A percentile compares a stretch with the other conserved stretches of the same genome.
Conservation (phyloP, 2,329 filamentous ascomycete genomes). For the Hymenoscyphus occultus region DNA sequence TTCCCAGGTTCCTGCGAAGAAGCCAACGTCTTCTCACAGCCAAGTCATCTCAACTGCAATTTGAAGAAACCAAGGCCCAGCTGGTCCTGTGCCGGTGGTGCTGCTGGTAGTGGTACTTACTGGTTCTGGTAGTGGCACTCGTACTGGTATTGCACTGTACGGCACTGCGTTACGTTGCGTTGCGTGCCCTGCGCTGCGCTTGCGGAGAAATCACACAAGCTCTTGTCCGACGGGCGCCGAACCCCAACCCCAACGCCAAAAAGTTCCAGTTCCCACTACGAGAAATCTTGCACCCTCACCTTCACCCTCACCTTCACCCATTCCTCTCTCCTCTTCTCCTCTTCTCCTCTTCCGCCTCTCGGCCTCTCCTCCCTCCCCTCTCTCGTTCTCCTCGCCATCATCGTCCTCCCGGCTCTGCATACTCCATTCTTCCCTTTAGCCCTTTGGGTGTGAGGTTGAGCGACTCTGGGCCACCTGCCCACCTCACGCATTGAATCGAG, state of each 20-base stretch:
- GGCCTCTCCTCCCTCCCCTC: neutral
- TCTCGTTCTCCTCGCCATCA: neutral
- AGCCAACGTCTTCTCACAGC: no score
- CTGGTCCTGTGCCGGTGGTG: neutral
- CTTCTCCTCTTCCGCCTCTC: neutral
- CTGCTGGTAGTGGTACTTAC: no score
- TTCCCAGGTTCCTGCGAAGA: no score
- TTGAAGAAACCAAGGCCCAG: neutral
- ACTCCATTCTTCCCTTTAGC: neutral
- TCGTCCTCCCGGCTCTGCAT: neutral
- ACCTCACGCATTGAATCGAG: neutral
- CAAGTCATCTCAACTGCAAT: neutral
- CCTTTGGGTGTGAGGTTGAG: neutral
- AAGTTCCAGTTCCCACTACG: neutral
- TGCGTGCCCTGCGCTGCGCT: neutral
- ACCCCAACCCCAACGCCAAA: neutral
- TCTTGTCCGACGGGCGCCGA: neutral
- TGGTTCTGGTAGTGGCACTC: no score
- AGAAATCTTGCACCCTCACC: neutral
- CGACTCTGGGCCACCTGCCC: neutral
- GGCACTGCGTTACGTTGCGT: neutral
- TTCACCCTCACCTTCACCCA: neutral
- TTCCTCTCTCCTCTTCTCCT: neutral
- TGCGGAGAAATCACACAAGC: slow-evolving; percentile 3
- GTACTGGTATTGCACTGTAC: no score